Evolutionary conservation across 768 basidiomycete genomes (phyloP).

Genomic region (Pleurotus cornucopiae): DNA sequence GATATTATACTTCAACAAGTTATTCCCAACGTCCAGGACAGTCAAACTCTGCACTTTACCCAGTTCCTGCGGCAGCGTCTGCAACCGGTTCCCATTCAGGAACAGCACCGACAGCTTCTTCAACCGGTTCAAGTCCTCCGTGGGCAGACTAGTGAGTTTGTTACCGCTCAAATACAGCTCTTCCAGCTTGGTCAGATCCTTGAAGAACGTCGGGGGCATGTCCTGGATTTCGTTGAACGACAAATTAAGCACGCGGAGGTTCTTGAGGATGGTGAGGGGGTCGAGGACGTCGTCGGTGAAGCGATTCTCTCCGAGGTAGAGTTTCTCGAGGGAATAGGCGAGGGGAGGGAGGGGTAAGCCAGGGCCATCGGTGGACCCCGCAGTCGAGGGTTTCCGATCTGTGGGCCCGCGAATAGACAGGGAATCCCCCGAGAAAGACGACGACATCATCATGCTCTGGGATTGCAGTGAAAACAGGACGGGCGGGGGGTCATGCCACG

Average conservation of each 20-base stretch:
- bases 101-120: conserved; percentile 70
- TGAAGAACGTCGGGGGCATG: conserved; percentile 74
- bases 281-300: conserved; percentile 78
- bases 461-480: conserved; percentile 12
- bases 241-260: conserved; percentile 81
- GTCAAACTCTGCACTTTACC: conserved; percentile 75
- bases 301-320: conserved; percentile 89
- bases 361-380: conserved; percentile 18
- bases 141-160: conserved; percentile 83
- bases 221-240: conserved; percentile 95
- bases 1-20: conserved; percentile 93
- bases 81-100: conserved; percentile 90
- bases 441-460: background rate
- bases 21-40: conserved; percentile 90
- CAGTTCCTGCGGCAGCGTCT: conserved; percentile 88
- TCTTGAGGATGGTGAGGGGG: conserved; percentile 68
- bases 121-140: conserved; percentile 79
- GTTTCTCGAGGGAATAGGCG: conserved; percentile 64
- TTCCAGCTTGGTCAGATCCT: conserved; percentile 64
- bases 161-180: conserved; percentile 96
- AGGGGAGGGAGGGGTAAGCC: conserved; percentile 47
- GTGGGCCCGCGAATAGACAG: conserved; percentile 12
- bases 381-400: conserved; percentile 42
- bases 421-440: conserved; percentile 1
- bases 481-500: conserved; percentile 65